Conservation (phyloP, 1,284 basidiomycete species). For the Austropuccinia psidii region DNA sequence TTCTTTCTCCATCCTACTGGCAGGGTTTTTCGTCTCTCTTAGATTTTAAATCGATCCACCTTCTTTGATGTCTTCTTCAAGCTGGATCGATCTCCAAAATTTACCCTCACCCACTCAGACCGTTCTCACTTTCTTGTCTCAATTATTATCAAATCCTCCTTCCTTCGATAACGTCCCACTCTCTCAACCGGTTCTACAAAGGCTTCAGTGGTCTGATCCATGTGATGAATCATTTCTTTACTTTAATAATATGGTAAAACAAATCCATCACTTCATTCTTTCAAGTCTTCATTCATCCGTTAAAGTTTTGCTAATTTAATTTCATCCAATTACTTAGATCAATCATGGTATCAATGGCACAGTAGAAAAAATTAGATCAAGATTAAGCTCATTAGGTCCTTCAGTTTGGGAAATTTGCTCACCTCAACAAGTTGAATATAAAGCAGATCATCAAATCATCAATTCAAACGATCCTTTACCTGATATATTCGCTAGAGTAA, state of each 20-base stretch:
- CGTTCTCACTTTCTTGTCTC: background rate
- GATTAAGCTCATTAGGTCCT: background rate
- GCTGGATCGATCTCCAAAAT: too few species aligned
- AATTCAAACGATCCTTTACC: background rate
- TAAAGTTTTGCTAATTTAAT: background rate
- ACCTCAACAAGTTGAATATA: background rate
- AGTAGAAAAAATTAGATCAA: background rate
- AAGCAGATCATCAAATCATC: background rate
- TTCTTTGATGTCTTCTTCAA: too few species aligned
- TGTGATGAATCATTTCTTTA: background rate
- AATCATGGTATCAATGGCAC: background rate
- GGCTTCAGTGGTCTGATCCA: constrained; percentile 4
- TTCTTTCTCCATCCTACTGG: background rate
- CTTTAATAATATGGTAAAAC: constrained; percentile 11
- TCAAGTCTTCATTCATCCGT: too few species aligned
- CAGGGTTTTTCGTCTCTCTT: background rate
- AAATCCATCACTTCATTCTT: background rate
- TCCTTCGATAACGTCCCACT: background rate
- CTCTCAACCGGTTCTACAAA: background rate
- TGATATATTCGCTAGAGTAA: background rate
- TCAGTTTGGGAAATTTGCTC: background rate
- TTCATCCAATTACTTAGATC: background rate
- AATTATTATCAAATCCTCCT: background rate
- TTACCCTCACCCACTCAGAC: background rate
- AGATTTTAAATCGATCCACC: background rate